These are phyloP conservation scores for Cyberlindnera suaveolens DNA, from an alignment of 805 yeast genomes.

Conservation along the genomic window DNA sequence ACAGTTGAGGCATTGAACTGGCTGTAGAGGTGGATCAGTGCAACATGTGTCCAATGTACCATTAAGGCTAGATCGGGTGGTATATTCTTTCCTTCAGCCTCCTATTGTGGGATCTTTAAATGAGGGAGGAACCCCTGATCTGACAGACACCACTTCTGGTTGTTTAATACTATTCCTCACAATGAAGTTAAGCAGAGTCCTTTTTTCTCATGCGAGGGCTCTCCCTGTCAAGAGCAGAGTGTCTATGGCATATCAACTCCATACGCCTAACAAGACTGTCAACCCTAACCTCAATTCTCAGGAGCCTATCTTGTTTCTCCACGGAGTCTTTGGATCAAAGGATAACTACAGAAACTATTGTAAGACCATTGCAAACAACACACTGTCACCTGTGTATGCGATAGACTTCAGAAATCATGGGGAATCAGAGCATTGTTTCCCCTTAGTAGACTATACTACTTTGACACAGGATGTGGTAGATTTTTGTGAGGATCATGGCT, in stretches of 20 bases:
- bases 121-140: too few species aligned
- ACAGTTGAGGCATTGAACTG: too few species aligned
- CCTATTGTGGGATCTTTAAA: too few species aligned
- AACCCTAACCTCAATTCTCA: constrained; percentile 22
- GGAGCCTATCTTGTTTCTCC: constrained; percentile 36
- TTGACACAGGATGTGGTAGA: constrained; percentile 36
- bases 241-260: constrained; percentile 19
- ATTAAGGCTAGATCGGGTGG: too few species aligned
- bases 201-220: constrained; percentile 1
- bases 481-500: constrained; percentile 27
- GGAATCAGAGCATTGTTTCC: constrained; percentile 33
- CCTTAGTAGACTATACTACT: constrained; percentile 32
- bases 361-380: constrained; percentile 26
- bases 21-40: too few species aligned
- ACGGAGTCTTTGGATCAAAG: constrained; percentile 44
- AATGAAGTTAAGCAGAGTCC: constrained; percentile 6
- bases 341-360: constrained; percentile 35
- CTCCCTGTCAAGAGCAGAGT: constrained; percentile 19
- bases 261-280: constrained; percentile 23
- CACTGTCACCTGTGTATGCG: constrained; percentile 31
- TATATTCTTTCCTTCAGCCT: too few species aligned
- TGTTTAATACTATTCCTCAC: neutral
- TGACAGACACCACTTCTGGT: too few species aligned
- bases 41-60: too few species aligned
- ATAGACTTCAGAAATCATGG: constrained; percentile 49